phyloP scores from a whole-genome alignment of 176 grass and related monocot genomes.

The bread wheat (Triticum aestivum) region DNA sequence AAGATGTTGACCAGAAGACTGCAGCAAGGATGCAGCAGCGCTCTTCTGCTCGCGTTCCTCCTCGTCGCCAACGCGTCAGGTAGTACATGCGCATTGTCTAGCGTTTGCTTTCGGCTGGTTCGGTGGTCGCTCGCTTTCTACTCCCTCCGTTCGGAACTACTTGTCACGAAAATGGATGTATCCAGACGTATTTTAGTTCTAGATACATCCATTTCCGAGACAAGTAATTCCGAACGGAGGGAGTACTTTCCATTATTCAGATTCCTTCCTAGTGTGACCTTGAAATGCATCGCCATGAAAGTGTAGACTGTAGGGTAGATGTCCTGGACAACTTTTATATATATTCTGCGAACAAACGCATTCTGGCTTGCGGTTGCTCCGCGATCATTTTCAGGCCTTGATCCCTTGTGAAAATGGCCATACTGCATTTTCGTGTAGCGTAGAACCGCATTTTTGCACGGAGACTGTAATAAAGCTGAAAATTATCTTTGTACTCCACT shows the following conservation, averaged over 20 bases:
- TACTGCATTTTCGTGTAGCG: too few relatives aligned
- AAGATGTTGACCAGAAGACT: slow-evolving; percentile 64
- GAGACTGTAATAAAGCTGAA: not conserved
- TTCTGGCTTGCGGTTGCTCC: not conserved
- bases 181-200: too few relatives aligned
- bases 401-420: not conserved
- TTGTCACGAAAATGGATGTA: too few relatives aligned
- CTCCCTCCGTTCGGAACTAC: too few relatives aligned
- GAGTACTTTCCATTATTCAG: slow-evolving; percentile 12
- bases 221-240: too few relatives aligned
- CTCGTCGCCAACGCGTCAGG: slow-evolving; percentile 25
- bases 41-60: slow-evolving; percentile 38
- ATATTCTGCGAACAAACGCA: not conserved
- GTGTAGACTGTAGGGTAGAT: not conserved
- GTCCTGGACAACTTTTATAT: not conserved
- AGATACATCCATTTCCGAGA: too few relatives aligned
- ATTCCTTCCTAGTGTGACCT: slow-evolving; percentile 14
- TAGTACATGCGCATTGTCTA: slow-evolving; percentile 35
- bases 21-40: slow-evolving; percentile 35
- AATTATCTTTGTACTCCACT: too few relatives aligned
- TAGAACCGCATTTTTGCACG: not conserved
- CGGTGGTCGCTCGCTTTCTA: not conserved
- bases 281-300: slow-evolving; percentile 11
- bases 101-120: slow-evolving; percentile 9
- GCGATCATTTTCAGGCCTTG: not conserved